Percentiles rank a stretch among this genome's conserved stretches.
Conservation (phyloP, 352 stramenopile genomes). For the Phytophthora pisi region DNA sequence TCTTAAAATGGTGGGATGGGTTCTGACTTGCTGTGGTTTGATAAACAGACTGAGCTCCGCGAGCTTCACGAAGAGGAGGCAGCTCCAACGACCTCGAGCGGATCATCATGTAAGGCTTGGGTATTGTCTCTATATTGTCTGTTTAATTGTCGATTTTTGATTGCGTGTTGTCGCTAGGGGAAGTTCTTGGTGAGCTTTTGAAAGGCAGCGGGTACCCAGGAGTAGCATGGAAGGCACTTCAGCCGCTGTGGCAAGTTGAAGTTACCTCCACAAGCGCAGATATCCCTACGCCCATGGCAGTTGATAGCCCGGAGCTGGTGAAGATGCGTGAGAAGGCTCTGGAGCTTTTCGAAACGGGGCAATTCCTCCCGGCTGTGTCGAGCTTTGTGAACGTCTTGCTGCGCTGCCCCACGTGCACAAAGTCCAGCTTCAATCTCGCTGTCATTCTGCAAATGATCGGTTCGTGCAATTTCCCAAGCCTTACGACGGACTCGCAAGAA, state of each 20-base stretch:
- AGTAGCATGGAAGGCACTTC: constrained; percentile 19
- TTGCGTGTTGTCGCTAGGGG: constrained; percentile 16
- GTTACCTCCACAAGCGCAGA: background rate
- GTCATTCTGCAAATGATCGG: constrained; percentile 76
- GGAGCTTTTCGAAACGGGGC: constrained; percentile 55
- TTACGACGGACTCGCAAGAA: background rate
- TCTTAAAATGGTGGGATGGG: background rate
- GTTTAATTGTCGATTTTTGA: background rate
- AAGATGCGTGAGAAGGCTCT: constrained; percentile 51
- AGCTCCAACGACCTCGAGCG: background rate
- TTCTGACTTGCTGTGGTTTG: background rate
- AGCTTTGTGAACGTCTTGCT: constrained; percentile 58
- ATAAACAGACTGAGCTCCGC: constrained; percentile 16
- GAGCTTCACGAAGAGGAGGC: constrained; percentile 11
- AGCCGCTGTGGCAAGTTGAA: constrained; percentile 30
- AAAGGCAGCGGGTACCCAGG: background rate
- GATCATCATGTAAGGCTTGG: constrained; percentile 18
- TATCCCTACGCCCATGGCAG: constrained; percentile 5
- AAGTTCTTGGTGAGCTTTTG: constrained; percentile 30
- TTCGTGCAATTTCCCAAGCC: constrained; percentile 17
- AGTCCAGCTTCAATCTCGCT: constrained; percentile 79
- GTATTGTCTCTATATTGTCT: background rate
- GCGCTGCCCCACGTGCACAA: constrained; percentile 54
- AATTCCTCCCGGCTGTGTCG: constrained; percentile 52
- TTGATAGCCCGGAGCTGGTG: constrained; percentile 34